Percentiles rank a stretch among this genome's conserved stretches.
phyloP scores from a whole-genome alignment of 2,329 filamentous ascomycete genomes.

The Cercospora sojina region DNA sequence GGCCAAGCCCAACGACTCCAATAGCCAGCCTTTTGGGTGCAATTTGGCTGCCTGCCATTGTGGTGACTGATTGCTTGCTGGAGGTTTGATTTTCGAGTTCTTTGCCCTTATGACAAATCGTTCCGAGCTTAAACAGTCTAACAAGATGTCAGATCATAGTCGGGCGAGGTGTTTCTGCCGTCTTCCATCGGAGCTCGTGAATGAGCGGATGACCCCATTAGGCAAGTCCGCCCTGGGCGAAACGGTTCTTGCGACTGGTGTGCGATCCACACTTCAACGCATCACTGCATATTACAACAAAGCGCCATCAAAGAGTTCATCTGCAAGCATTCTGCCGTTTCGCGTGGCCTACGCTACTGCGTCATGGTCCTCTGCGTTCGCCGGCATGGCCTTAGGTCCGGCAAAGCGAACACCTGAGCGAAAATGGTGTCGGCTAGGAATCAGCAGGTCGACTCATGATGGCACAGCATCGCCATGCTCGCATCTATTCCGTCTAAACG shows the following conservation, averaged over 20 bases:
- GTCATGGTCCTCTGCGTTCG: not conserved
- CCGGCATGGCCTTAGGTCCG: not conserved
- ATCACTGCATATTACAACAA: not conserved
- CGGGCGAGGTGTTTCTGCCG: not conserved
- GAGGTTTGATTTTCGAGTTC: no score
- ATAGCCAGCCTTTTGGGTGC: slow-evolving; percentile 16
- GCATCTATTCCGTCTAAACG: not conserved
- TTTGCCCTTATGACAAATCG: not conserved
- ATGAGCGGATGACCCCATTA: not conserved
- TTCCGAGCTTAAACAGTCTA: not conserved
- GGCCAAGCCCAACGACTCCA: slow-evolving; percentile 23
- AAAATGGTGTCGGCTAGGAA: not conserved
- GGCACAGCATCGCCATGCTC: not conserved
- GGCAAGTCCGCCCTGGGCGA: not conserved
- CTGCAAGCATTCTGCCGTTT: not conserved
- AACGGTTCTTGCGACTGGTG: not conserved
- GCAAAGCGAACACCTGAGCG: not conserved
- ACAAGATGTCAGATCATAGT: not conserved
- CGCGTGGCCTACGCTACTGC: not conserved
- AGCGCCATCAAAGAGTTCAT: not conserved
- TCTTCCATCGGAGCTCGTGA: not conserved
- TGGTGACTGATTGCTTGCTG: not conserved
- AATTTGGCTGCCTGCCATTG: not conserved
- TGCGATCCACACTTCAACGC: not conserved
- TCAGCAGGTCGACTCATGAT: not conserved